Evolutionary conservation across 2,329 filamentous ascomycete species (phyloP), one percentile per base, ranked within the genome.

Genomic region (Daldinia sp.): DNA sequence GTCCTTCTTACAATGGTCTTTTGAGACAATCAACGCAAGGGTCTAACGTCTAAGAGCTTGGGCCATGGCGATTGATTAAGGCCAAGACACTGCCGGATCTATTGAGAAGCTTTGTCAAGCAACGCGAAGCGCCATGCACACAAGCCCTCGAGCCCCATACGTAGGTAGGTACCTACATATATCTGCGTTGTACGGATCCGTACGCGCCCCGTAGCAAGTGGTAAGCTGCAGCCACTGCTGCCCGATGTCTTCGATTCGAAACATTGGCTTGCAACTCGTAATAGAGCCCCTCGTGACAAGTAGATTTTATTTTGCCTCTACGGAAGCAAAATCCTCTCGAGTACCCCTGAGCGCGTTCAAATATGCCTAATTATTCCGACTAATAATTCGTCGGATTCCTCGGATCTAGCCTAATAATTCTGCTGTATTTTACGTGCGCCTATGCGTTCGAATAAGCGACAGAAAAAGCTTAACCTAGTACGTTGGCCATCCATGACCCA

Each of bases 401-500:
- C 2, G 19, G 23, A 13, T 10, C 19, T 43, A n/a, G 39, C 21
- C 11, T 25, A 25, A 25, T 25, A 25, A 25, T 43, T 8, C 21
- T 43, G 11, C 39, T 25, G 19, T 23, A 25, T 21, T 25, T 37
- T 43, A 7, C 13, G 39, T n/a, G 6, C 13, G 21, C 21, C 4
- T 43, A 25, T 13, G 10, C 13, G 5, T 13, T 23, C 23, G 39
- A 25, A 43, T 19, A 21, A 21, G 4, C 17, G 47, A 50, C n/a
- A 34, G 15, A 29, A 39, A 11, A 15, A 25, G n/a, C n/a, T n/a
- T n/a, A 41, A 10, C 21, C 13, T 29, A 23, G 35, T 51, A 23
- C 13, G 15, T 27, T 43, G 19, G 29, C 21, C 41, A 37, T 43
- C 45, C 37, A 47, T 17, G 52, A 61, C 29, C 59, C 59, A 61